Percentiles rank a stretch among this genome's conserved stretches.
These are phyloP conservation scores for Pyrenophora tritici-repentis DNA, from an alignment of 2,329 filamentous ascomycete species.

Conservation along the genomic window DNA sequence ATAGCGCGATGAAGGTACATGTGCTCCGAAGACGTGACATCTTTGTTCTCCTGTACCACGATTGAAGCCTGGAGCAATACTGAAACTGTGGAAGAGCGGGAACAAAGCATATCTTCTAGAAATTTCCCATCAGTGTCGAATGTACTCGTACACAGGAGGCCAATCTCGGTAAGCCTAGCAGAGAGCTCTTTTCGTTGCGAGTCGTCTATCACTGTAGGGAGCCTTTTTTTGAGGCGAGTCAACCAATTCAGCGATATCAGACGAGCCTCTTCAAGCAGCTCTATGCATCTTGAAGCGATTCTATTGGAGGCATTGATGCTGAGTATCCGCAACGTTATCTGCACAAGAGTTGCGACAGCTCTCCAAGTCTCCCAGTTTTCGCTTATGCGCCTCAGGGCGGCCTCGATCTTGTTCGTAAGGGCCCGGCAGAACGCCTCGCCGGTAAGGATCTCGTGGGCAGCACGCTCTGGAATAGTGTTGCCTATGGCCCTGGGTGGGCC, in stretches of 20 bases:
- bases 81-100: slow-evolving; percentile 4
- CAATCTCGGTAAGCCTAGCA: slow-evolving; percentile 45
- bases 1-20: slow-evolving; percentile 8
- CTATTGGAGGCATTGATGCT: background rate
- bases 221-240: too few species aligned
- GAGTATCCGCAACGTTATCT: background rate
- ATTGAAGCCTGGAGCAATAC: slow-evolving; percentile 23
- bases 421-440: slow-evolving; percentile 41
- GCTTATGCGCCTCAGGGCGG: slow-evolving; percentile 9
- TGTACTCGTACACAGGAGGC: slow-evolving; percentile 49
- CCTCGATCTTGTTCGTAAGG: slow-evolving; percentile 23
- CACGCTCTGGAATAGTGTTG: slow-evolving; percentile 27
- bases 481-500: slow-evolving; percentile 46
- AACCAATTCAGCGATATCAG: too few species aligned
- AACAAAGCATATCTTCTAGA: slow-evolving; percentile 34
- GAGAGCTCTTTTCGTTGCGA: slow-evolving; percentile 35
- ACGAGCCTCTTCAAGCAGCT: too few species aligned
- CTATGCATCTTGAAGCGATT: too few species aligned
- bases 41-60: slow-evolving; percentile 17
- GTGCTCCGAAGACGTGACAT: slow-evolving; percentile 3
- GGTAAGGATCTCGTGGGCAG: slow-evolving; percentile 45
- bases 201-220: slow-evolving; percentile 13
- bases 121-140: slow-evolving; percentile 51
- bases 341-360: slow-evolving; percentile 20
- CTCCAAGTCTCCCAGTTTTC: slow-evolving; percentile 48